Percentiles rank a stretch among this genome's conserved stretches.
phyloP scores from a whole-genome alignment of 306 rosid species.

The Lathyrus aphaca region DNA sequence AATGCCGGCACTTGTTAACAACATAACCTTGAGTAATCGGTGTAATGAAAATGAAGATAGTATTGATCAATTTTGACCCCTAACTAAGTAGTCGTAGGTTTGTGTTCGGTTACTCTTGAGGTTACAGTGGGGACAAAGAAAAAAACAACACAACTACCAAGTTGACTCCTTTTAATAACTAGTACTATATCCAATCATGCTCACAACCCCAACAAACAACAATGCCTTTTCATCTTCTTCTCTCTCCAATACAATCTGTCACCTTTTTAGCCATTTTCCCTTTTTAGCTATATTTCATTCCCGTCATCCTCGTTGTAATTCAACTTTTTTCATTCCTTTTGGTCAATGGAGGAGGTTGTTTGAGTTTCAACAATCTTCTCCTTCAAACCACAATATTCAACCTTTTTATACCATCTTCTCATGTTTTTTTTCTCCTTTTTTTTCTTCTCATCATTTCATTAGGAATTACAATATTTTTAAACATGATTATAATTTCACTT shows the following conservation, averaged over 20 bases:
- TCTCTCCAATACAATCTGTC: constrained; percentile 2
- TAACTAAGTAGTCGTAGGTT: too few relatives aligned
- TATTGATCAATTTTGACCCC: too few relatives aligned
- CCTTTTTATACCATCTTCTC: too few relatives aligned
- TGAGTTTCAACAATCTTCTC: constrained; percentile 41
- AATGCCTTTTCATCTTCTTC: background rate
- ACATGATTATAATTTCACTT: background rate
- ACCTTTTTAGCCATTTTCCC: constrained; percentile 38
- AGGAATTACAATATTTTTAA: background rate
- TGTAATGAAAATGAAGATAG: too few relatives aligned
- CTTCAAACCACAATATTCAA: background rate
- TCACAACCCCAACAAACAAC: too few relatives aligned
- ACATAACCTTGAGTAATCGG: too few relatives aligned
- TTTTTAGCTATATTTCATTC: constrained; percentile 8
- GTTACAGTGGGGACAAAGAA: too few relatives aligned
- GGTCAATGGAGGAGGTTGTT: constrained; percentile 40
- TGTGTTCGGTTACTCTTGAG: too few relatives aligned
- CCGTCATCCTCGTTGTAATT: constrained; percentile 31
- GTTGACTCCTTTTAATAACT: too few relatives aligned
- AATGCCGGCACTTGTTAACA: too few relatives aligned
- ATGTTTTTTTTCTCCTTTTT: background rate
- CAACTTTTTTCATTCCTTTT: constrained; percentile 9
- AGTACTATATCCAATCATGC: too few relatives aligned
- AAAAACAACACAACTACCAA: too few relatives aligned
- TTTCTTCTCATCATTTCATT: background rate